Base-by-base conservation (phyloP, 192 early-diverging fungal species). In the Coemansia umbellata region DNA sequence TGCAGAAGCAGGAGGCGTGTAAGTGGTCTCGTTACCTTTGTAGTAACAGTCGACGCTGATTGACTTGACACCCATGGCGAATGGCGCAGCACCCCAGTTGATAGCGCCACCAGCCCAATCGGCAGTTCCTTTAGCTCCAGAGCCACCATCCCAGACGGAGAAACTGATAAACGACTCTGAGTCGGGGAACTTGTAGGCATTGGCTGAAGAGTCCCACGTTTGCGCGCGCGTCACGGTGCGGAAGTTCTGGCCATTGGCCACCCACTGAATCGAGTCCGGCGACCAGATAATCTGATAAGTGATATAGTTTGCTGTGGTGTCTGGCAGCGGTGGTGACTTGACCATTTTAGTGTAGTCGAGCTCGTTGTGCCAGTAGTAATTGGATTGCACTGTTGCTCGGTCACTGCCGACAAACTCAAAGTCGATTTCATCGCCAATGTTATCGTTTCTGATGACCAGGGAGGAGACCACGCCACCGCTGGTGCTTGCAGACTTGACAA, bases 91-190 rank as follows among this genome's bases (percentile, higher is more conserved):
- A 43, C 41, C 63, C 85, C 85, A 87, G 62, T 85, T 64, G 41
- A 81, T 80, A n/a, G 63, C 40, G 8, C 82, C 82, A 27, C 84
- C 84, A 9, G 85, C 85, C 83, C 83, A 87, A 23, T 74, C 74
- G 0, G 55, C 23, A 0, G 84, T 86, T 17, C 82, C 82, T 53
- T 55, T 48, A 1, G 44, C 58, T 15, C 69, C 69, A 1, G 73
- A 69, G n/a, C 85, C 85, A 27, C 78, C 85, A 40, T 87, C 82
- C 85, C 85, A 87, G 47, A 85, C 69, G 8, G 80, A 81, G 59
- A 84, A 82, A 35, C 78, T 76, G 18, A 84, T 59, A 37, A 66
- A 68, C 0, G 78, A 59, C 35, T 72, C 74, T 8, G 70, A 50
- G n/a, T 78, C 62, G 0, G 84, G 84, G 55, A 55, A 84, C 67